phyloP scores from a whole-genome alignment of 1,139 yeast genomes.

The Ashbya aceris region DNA sequence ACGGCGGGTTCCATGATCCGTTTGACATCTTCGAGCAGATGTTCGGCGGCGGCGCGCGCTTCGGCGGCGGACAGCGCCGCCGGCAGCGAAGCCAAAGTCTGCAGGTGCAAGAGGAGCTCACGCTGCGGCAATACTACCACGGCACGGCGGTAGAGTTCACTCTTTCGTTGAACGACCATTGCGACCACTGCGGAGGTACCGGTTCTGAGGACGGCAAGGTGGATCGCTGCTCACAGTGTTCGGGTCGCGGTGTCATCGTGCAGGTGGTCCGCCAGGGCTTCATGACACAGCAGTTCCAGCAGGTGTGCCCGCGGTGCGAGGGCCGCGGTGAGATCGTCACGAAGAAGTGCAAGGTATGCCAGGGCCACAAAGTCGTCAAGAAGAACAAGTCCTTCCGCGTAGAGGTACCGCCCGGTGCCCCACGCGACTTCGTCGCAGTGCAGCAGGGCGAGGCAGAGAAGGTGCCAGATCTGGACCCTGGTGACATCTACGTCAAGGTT shows the following conservation, averaged over 20 bases:
- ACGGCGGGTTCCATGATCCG: constrained; percentile 40
- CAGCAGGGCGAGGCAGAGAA: constrained; percentile 76
- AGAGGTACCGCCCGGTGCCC: constrained; percentile 61
- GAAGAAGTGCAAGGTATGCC: constrained; percentile 57
- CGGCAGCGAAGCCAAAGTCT: constrained; percentile 60
- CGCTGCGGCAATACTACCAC: constrained; percentile 56
- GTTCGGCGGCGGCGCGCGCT: constrained; percentile 52
- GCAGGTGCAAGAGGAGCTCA: constrained; percentile 45
- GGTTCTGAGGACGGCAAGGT: constrained; percentile 75
- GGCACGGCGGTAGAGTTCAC: constrained; percentile 57
- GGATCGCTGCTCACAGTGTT: constrained; percentile 56
- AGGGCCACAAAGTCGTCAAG: constrained; percentile 57
- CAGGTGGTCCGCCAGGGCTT: constrained; percentile 75
- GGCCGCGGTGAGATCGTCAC: constrained; percentile 67
- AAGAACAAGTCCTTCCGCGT: constrained; percentile 51
- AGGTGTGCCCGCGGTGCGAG: constrained; percentile 66
- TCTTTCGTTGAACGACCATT: constrained; percentile 63
- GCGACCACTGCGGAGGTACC: constrained; percentile 70
- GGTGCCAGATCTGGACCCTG: constrained; percentile 72
- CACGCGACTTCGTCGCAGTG: constrained; percentile 49
- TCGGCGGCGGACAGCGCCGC: constrained; percentile 33
- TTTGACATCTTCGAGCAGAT: constrained; percentile 63
- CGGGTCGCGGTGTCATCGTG: constrained; percentile 64
- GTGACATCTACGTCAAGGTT: constrained; percentile 59
- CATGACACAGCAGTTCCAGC: constrained; percentile 78